Conservation (phyloP, 2,329 filamentous ascomycete genomes). For the Scleromitrula shiraiana region DNA sequence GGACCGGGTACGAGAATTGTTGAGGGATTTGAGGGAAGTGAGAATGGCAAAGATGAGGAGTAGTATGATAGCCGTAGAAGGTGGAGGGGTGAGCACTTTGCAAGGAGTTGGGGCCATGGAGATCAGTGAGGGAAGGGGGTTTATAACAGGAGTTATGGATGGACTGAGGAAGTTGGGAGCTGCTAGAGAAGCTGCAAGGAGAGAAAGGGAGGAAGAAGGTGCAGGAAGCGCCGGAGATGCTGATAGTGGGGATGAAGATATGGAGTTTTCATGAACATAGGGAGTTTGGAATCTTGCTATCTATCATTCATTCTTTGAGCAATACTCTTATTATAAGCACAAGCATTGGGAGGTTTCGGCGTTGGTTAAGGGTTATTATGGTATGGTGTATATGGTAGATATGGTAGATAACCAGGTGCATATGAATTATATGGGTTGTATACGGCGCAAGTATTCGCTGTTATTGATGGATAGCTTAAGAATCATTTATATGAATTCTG, state of each 20-base stretch:
- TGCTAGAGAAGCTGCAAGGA: constrained; percentile 66
- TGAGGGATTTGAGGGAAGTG: constrained; percentile 80
- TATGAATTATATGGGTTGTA: too few species aligned
- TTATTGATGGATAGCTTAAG: too few species aligned
- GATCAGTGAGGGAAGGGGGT: constrained; percentile 75
- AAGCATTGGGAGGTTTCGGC: neutral
- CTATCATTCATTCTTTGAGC: neutral
- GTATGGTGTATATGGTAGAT: neutral
- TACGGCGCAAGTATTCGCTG: too few species aligned
- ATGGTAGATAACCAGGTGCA: too few species aligned
- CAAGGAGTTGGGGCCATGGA: constrained; percentile 87
- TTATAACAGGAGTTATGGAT: constrained; percentile 80
- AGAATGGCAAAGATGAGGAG: constrained; percentile 81
- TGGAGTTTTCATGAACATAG: constrained; percentile 20
- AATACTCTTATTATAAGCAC: neutral
- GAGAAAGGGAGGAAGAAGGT: constrained; percentile 65
- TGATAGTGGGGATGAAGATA: constrained; percentile 49
- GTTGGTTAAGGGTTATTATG: too few species aligned
- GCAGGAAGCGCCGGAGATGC: constrained; percentile 48
- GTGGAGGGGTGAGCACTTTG: constrained; percentile 63
- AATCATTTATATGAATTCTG: too few species aligned
- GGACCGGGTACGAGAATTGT: constrained; percentile 63
- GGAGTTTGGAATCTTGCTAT: neutral
- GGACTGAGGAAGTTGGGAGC: constrained; percentile 77
- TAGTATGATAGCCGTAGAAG: constrained; percentile 63